Conservation (phyloP, 2,329 filamentous ascomycete species). For the Metarhizium anisopliae region DNA sequence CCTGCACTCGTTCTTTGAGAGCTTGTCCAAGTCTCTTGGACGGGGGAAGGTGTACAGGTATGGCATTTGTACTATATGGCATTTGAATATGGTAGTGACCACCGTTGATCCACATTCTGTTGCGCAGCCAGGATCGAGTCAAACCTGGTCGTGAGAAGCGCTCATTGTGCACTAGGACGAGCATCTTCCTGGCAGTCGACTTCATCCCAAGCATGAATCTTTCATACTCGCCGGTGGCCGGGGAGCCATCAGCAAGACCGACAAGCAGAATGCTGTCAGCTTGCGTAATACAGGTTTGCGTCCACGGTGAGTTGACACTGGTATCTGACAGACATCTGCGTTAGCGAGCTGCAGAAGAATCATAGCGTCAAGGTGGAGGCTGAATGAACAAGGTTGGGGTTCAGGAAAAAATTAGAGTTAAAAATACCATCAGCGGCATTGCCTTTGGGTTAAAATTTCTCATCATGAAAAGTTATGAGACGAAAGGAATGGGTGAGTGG, state of each 20-base stretch:
- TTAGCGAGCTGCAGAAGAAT: constrained; percentile 17
- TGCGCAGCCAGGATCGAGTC: constrained; percentile 82
- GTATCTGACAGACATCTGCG: constrained; percentile 53
- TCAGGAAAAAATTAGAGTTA: constrained; percentile 66
- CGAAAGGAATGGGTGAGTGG: neutral
- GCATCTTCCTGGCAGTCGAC: constrained; percentile 86
- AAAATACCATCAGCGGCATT: constrained; percentile 45
- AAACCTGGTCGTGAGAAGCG: constrained; percentile 77
- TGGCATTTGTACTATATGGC: constrained; percentile 68
- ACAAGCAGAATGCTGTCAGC: constrained; percentile 94
- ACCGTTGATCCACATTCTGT: constrained; percentile 95
- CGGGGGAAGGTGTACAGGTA: constrained; percentile 62
- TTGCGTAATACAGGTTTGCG: constrained; percentile 93
- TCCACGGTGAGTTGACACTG: constrained; percentile 95
- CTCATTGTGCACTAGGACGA: constrained; percentile 84
- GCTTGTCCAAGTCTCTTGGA: constrained; percentile 74
- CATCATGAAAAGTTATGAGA: constrained; percentile 33
- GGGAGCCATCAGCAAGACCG: constrained; percentile 80
- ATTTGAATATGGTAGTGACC: constrained; percentile 98
- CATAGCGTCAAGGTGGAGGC: neutral
- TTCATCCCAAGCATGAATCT: constrained; percentile 95
- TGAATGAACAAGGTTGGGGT: constrained; percentile 4
- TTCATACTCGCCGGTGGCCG: constrained; percentile 91
- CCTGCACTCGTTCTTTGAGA: constrained; percentile 87
- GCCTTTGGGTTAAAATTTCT: constrained; percentile 42